A percentile compares a stretch with the other conserved stretches of the same genome.
phyloP scores from a whole-genome alignment of 164 flowering plant genomes.

The Euptelea pleiosperma region DNA sequence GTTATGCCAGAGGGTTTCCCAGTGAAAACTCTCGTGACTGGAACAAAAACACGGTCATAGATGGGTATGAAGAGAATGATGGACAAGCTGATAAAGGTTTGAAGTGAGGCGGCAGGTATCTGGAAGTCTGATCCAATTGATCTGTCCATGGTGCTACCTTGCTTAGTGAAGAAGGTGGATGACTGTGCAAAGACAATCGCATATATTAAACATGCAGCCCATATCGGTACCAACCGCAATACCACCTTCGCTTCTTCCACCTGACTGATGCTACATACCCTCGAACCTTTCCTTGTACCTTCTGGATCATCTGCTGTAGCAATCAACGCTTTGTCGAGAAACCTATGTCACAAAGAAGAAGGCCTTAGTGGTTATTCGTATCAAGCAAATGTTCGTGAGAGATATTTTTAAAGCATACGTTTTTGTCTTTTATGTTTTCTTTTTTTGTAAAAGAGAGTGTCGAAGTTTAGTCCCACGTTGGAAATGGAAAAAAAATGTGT shows the following conservation, averaged over 20 bases:
- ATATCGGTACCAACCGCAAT: constrained; percentile 9
- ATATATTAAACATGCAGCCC: constrained; percentile 10
- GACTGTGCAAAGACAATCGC: constrained; percentile 13
- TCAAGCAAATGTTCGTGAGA: too few relatives aligned
- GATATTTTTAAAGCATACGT: too few relatives aligned
- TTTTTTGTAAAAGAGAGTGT: too few relatives aligned
- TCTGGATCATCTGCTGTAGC: not conserved
- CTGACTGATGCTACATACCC: constrained; percentile 1
- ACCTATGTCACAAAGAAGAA: too few relatives aligned
- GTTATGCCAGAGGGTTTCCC: constrained; percentile 15
- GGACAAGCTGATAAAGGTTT: constrained; percentile 8
- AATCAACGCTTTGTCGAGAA: constrained; percentile 11
- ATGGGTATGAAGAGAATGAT: constrained; percentile 6
- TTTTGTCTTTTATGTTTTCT: too few relatives aligned
- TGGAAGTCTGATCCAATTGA: constrained; percentile 6
- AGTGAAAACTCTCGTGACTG: not conserved
- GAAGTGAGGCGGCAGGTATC: constrained; percentile 15
- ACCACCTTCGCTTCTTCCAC: constrained; percentile 12
- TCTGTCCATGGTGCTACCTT: constrained; percentile 19
- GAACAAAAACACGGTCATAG: constrained; percentile 9
- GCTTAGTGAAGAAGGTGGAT: constrained; percentile 12
- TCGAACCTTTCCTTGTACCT: not conserved
- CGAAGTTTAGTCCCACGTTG: too few relatives aligned
- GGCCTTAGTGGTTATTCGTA: too few relatives aligned
- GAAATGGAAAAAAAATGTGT: too few relatives aligned